Evolutionary conservation across 225 moss, liverwort and hornwort genomes (phyloP), one percentile per base, ranked within the genome.

Genomic region (Straminergon stramineum): DNA sequence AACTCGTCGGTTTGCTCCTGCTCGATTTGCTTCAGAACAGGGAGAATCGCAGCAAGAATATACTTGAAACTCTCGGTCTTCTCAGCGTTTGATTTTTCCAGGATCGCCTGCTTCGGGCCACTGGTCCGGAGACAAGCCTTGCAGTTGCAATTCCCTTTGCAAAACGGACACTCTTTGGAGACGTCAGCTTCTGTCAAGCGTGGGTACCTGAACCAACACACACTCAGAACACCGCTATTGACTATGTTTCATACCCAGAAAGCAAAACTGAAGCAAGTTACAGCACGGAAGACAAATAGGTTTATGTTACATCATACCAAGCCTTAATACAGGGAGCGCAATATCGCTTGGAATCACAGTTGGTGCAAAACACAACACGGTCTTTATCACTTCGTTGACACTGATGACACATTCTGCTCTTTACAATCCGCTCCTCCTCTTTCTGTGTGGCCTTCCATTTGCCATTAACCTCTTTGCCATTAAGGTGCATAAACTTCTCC

Each of bases 111-210:
- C 86, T 92, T 85, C 32, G 93, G 95, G 45, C 92, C 93, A 79
- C 84, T 87, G 75, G 93, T 93, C n/a, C 98, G 96, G 65, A 98
- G 96, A 85, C 98, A 98, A 34, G 96, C 94, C 92, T 98, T 98
- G 93, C 98, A 98, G 88, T 98, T 98, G 90, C 98, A 98, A 82
- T 97, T 97, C 74, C 96, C 97, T 77, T 94, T 93, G 92, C 98
- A 98, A 84, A 94, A 94, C 89, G 97, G 97, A 82, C 98, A 98
- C 56, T 95, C 91, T 35, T 68, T 82, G 52, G 93, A 89, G 66
- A 98, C 92, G 48, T 97, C 96, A 19, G 90, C 88, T 91, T 93
- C 91, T 41, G 96, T 92, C 86, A 93, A 86, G 81, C 75, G 92
- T 26, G 98, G 98, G 87, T 98, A 98, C 98, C 98, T 98, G 89